These are phyloP conservation scores for Cinchona pubescens DNA, from an alignment of 257 asterid genomes.

Conservation along the genomic window DNA sequence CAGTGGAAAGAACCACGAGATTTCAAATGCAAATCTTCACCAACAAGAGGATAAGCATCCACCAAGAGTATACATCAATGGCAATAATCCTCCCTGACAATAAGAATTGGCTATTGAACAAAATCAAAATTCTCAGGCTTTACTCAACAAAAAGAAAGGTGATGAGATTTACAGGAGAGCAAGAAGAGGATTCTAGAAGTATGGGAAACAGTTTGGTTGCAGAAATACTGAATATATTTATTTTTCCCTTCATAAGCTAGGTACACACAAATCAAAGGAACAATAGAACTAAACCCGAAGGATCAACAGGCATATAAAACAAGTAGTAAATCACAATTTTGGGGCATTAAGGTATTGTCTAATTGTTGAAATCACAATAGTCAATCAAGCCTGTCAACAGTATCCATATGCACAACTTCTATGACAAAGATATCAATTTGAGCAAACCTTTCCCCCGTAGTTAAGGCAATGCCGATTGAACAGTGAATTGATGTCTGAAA, in stretches of 20 bases:
- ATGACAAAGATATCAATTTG: slow-evolving; percentile 9
- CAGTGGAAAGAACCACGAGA: neutral
- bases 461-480: slow-evolving; percentile 82
- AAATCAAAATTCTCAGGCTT: neutral
- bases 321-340: neutral
- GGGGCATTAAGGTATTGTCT: neutral
- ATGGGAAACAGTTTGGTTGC: neutral
- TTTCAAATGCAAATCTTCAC: neutral
- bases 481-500: slow-evolving; percentile 72
- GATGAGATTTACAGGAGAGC: neutral
- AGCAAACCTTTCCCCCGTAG: slow-evolving; percentile 82
- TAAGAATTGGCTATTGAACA: slow-evolving; percentile 2
- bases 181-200: neutral
- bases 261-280: neutral
- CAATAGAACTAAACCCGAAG: neutral
- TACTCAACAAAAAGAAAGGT: neutral
- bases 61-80: neutral
- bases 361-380: neutral
- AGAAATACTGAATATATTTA: neutral
- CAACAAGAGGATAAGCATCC: neutral
- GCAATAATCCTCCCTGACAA: neutral
- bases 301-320: neutral
- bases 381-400: neutral
- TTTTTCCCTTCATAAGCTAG: neutral
- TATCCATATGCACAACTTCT: neutral